These are phyloP conservation scores for Plasmodium adleri DNA, from an alignment of 169 alveolate genomes.

Conservation along the genomic window DNA sequence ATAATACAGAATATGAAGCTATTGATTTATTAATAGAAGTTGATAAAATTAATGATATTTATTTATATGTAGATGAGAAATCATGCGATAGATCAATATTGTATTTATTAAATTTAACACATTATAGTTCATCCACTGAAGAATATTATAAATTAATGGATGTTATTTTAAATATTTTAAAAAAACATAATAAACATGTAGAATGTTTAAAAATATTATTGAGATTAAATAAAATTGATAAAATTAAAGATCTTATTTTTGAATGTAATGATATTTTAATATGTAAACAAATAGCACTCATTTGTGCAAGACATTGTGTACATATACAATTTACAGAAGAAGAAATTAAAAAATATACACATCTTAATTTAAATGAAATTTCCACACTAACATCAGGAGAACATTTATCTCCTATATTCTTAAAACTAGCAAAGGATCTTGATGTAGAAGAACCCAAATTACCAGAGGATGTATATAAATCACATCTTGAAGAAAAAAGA, in stretches of 20 bases:
- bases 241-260: constrained; percentile 47
- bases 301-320: constrained; percentile 65
- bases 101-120: constrained; percentile 15
- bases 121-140: constrained; percentile 60
- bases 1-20: constrained; percentile 90
- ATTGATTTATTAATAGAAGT: constrained; percentile 89
- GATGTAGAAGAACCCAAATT: constrained; percentile 97
- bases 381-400: constrained; percentile 91
- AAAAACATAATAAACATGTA: constrained; percentile 59
- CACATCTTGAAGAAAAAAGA: constrained; percentile 91
- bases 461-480: constrained; percentile 95
- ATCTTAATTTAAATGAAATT: constrained; percentile 76
- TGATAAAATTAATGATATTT: constrained; percentile 84
- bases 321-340: constrained; percentile 76
- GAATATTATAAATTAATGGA: constrained; percentile 67
- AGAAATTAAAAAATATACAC: constrained; percentile 59
- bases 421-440: constrained; percentile 93
- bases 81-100: constrained; percentile 35
- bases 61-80: constrained; percentile 81
- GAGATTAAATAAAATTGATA: constrained; percentile 44
- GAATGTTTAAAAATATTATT: constrained; percentile 65
- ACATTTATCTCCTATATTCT: constrained; percentile 88
- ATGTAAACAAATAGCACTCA: constrained; percentile 72
- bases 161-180: constrained; percentile 43
- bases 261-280: constrained; percentile 40